Conservation (phyloP, 257 asterid genomes). For the Nicotiana undulata region DNA sequence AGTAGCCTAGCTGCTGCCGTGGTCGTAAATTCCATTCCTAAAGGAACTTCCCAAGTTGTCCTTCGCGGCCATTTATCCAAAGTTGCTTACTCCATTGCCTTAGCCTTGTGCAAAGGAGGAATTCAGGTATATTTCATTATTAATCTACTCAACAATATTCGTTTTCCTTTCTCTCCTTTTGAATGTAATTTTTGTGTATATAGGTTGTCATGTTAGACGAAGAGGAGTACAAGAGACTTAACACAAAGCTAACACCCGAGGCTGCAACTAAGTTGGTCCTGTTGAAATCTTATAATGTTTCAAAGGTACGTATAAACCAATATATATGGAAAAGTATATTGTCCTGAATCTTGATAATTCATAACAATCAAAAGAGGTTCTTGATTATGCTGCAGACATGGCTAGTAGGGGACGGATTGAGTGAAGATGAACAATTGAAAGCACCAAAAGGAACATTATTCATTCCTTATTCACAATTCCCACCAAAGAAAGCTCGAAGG, state of each 20-base stretch:
- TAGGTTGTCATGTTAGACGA: conserved; percentile 17
- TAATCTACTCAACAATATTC: not conserved
- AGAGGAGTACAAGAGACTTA: conserved; percentile 20
- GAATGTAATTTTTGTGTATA: not conserved
- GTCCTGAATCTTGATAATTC: not conserved
- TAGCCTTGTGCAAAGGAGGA: conserved; percentile 56
- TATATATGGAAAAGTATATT: not conserved
- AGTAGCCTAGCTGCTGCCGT: conserved; percentile 71
- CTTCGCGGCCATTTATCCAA: conserved; percentile 55
- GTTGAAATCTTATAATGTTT: conserved; percentile 6
- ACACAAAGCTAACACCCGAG: not conserved
- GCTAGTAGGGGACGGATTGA: conserved; percentile 76
- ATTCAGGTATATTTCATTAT: conserved; percentile 38
- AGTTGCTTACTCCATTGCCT: conserved; percentile 52
- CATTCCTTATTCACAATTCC: conserved; percentile 72
- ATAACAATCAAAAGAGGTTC: not conserved
- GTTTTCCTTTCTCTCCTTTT: not conserved
- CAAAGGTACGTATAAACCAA: conserved; percentile 8
- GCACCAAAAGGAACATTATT: conserved; percentile 74
- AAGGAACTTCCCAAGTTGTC: conserved; percentile 50
- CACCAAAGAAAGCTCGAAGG: conserved; percentile 59
- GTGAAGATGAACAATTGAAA: conserved; percentile 47
- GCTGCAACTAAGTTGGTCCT: conserved; percentile 14
- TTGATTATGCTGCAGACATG: conserved; percentile 33
- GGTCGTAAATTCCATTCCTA: conserved; percentile 65